Percentiles rank a stretch among this genome's conserved stretches.
phyloP scores from a whole-genome alignment of 129 eudicot genomes.

The Chrysanthemum makinoi region DNA sequence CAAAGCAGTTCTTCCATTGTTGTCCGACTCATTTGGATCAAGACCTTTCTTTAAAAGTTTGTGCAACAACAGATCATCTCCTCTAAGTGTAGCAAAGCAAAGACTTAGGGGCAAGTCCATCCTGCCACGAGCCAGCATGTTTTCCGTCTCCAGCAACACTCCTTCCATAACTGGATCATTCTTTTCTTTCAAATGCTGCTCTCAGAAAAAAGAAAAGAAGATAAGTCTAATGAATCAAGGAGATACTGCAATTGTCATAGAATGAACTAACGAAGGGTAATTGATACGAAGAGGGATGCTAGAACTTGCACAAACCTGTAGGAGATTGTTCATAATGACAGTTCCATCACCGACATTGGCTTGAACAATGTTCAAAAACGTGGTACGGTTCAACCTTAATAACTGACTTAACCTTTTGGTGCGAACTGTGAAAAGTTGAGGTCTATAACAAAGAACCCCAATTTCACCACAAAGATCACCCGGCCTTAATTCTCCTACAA shows the following conservation, averaged over 20 bases:
- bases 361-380: constrained; percentile 58
- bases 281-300: not conserved
- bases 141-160: constrained; percentile 57
- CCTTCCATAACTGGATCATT: constrained; percentile 55
- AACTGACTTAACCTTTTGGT: constrained; percentile 75
- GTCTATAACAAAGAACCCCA: constrained; percentile 76
- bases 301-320: constrained; percentile 45
- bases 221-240: not conserved
- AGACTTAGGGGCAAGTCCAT: constrained; percentile 87
- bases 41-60: constrained; percentile 77
- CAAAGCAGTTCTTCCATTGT: constrained; percentile 78
- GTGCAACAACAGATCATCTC: constrained; percentile 67
- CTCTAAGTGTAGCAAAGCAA: constrained; percentile 83
- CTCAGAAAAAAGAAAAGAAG: constrained; percentile 9
- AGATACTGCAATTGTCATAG: not conserved
- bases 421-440: constrained; percentile 71
- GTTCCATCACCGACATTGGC: constrained; percentile 78
- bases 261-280: not conserved
- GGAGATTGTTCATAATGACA: constrained; percentile 72
- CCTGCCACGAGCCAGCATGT: constrained; percentile 74
- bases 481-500: constrained; percentile 45
- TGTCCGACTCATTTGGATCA: constrained; percentile 89
- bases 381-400: constrained; percentile 61
- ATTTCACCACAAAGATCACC: constrained; percentile 78
- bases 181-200: constrained; percentile 61